phyloP scores from a whole-genome alignment of 2,329 filamentous ascomycete species.

The Pochonia chlamydosporia region DNA sequence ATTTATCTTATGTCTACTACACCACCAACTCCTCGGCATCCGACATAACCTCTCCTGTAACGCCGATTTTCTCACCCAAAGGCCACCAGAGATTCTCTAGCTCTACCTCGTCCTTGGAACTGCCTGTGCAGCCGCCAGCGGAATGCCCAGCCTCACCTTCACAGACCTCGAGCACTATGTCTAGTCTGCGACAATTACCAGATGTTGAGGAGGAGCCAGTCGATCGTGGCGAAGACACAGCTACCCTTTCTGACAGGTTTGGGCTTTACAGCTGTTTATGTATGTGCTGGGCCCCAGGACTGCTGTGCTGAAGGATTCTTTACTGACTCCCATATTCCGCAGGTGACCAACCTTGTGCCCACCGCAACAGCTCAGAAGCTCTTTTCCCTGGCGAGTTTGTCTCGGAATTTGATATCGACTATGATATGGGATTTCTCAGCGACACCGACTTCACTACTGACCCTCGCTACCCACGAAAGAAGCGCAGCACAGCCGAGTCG shows the following conservation, averaged over 20 bases:
- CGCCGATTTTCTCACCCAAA: constrained; percentile 62
- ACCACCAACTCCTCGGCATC: constrained; percentile 54
- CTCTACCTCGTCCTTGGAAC: constrained; percentile 72
- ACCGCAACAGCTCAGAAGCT: constrained; percentile 41
- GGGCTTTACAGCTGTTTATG: constrained; percentile 65
- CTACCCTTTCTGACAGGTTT: constrained; percentile 23
- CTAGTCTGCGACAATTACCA: constrained; percentile 63
- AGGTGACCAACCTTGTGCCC: constrained; percentile 60
- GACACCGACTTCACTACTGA: constrained; percentile 51
- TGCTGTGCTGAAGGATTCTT: too few relatives aligned
- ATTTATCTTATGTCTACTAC: constrained; percentile 35
- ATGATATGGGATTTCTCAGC: constrained; percentile 62
- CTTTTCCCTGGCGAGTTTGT: constrained; percentile 31
- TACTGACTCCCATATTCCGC: neutral
- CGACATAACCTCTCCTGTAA: constrained; percentile 63
- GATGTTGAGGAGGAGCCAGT: constrained; percentile 80
- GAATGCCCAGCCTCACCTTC: constrained; percentile 16
- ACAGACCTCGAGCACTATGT: constrained; percentile 35
- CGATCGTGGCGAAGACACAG: constrained; percentile 56
- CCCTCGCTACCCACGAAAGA: constrained; percentile 42
- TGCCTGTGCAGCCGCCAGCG: constrained; percentile 32
- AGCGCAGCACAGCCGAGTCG: constrained; percentile 51
- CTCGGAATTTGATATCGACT: constrained; percentile 47
- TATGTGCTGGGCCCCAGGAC: constrained; percentile 47
- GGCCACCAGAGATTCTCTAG: constrained; percentile 63